Conservation (phyloP, 257 asterid genomes). For the Linaria vulgaris region DNA sequence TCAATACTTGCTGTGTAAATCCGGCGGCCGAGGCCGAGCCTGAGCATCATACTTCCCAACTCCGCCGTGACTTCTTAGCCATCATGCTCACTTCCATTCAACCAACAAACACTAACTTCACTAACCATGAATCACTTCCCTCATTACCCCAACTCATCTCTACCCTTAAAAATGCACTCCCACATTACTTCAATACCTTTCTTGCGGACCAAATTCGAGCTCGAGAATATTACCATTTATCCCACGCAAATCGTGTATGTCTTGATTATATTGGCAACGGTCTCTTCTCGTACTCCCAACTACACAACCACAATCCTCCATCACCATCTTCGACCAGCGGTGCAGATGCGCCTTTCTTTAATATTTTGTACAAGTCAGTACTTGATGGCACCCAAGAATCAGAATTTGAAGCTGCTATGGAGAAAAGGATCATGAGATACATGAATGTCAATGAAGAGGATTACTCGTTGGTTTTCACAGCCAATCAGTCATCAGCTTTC, state of each 20-base stretch:
- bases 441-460: conserved; percentile 72
- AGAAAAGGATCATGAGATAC: conserved; percentile 50
- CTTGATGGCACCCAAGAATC: conserved; percentile 46
- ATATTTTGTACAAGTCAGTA: conserved; percentile 43
- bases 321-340: conserved; percentile 30
- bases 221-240: conserved; percentile 55
- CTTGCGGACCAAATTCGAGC: conserved; percentile 60
- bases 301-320: conserved; percentile 29
- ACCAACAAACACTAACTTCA: conserved; percentile 47
- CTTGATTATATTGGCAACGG: conserved; percentile 85
- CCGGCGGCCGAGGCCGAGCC: conserved; percentile 22
- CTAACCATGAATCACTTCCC: conserved; percentile 83
- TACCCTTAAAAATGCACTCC: conserved; percentile 35
- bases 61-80: conserved; percentile 38
- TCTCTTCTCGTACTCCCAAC: conserved; percentile 67
- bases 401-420: conserved; percentile 41
- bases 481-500: conserved; percentile 72
- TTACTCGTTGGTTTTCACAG: conserved; percentile 65
- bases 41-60: conserved; percentile 13
- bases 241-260: conserved; percentile 42
- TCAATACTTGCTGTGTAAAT: conserved; percentile 41
- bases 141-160: conserved; percentile 31
- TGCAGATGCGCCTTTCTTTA: conserved; percentile 42
- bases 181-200: conserved; percentile 39
- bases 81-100: conserved; percentile 48